These are phyloP conservation scores for Globisporangium recalcitrans DNA, from an alignment of 352 stramenopile genomes.

Conservation along the genomic window DNA sequence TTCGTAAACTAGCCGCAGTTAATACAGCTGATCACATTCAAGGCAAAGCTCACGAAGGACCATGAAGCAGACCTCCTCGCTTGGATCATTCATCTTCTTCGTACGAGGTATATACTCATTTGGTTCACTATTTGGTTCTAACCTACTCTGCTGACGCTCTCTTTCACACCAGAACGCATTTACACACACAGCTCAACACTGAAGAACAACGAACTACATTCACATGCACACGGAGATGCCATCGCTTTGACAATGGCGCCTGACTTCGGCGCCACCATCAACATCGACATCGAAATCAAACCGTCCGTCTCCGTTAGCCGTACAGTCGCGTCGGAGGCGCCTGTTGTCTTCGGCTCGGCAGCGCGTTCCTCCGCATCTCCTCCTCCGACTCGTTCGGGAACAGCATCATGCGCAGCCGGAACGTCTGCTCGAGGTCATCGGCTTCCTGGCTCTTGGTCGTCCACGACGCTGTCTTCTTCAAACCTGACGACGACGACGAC, in stretches of 20 bases:
- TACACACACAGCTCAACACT: not conserved
- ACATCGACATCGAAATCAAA: not conserved
- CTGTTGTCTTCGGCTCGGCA: not conserved
- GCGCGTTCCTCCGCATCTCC: conserved; percentile 3
- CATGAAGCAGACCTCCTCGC: too few species aligned
- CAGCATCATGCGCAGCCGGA: conserved; percentile 29
- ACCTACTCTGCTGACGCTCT: not conserved
- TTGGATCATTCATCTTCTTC: not conserved
- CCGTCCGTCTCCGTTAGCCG: not conserved
- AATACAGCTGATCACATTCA: not conserved
- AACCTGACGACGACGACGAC: not conserved
- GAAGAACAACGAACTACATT: not conserved
- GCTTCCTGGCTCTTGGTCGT: conserved; percentile 3
- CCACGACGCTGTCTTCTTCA: conserved; percentile 3
- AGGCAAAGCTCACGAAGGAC: not conserved
- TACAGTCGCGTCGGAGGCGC: not conserved
- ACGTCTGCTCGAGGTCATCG: conserved; percentile 29
- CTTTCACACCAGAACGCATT: conserved; percentile 1
- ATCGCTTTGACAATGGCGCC: not conserved
- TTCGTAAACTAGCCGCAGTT: not conserved
- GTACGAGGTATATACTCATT: not conserved
- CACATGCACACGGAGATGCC: not conserved
- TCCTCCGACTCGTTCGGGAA: conserved; percentile 17
- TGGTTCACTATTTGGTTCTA: not conserved
- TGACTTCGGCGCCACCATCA: not conserved